These are phyloP conservation scores for Recurvomyces mirabilis DNA, from an alignment of 495 filamentous ascomycete species.

Conservation along the genomic window DNA sequence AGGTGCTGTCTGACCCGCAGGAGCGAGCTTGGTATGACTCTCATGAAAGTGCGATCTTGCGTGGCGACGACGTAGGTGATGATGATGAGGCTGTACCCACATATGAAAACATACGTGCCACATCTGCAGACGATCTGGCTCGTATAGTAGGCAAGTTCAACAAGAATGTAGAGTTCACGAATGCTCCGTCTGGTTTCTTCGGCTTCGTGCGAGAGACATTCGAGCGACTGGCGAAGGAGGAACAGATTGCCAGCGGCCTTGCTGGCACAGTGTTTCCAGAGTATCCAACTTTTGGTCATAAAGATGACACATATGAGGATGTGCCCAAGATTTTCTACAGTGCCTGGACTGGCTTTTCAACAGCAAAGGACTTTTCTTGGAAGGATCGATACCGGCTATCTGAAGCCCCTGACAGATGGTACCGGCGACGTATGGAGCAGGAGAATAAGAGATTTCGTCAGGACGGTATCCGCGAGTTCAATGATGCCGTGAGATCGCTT, in stretches of 20 bases:
- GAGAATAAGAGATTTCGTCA: conserved; percentile 84
- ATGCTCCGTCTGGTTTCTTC: conserved; percentile 72
- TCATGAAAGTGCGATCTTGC: conserved; percentile 73
- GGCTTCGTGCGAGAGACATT: conserved; percentile 64
- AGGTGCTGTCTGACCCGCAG: conserved; percentile 87
- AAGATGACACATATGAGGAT: conserved; percentile 54
- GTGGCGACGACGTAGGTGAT: conserved; percentile 39
- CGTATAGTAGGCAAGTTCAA: conserved; percentile 64
- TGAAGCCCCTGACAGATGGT: conserved; percentile 76
- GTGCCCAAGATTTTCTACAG: conserved; percentile 73
- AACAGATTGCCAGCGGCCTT: conserved; percentile 59
- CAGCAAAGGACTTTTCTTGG: conserved; percentile 80
- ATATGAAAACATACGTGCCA: conserved; percentile 55
- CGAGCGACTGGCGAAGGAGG: conserved; percentile 67
- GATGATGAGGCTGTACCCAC: conserved; percentile 32
- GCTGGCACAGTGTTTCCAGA: conserved; percentile 44
- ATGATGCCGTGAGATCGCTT: conserved; percentile 78
- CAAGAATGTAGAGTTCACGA: conserved; percentile 62
- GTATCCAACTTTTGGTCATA: conserved; percentile 73
- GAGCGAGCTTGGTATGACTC: conserved; percentile 97
- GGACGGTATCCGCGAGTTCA: conserved; percentile 74
- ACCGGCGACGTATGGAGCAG: conserved; percentile 83
- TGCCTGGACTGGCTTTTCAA: conserved; percentile 70
- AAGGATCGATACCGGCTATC: conserved; percentile 68
- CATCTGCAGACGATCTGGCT: conserved; percentile 65